Evolutionary conservation across 768 basidiomycete species (phyloP).

Genomic region (Tylopilus rubrobrunneus): DNA sequence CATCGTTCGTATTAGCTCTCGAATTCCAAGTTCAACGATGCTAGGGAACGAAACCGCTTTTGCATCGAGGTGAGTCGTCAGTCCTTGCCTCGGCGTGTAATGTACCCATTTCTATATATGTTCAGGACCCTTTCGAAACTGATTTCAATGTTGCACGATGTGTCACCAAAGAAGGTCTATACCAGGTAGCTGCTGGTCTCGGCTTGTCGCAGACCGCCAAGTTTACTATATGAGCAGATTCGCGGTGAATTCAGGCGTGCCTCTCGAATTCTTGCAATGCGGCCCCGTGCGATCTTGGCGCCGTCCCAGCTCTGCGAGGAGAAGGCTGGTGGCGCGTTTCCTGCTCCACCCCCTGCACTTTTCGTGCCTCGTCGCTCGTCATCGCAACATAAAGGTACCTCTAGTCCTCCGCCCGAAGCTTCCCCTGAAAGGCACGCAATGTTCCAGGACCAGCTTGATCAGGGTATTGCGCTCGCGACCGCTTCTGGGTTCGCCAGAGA

Average conservation of each 20-base stretch:
- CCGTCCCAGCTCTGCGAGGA: constrained; percentile 92
- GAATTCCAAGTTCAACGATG: constrained; percentile 55
- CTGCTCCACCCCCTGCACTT: constrained; percentile 37
- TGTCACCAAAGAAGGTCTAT: constrained; percentile 94
- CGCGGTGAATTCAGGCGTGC: constrained; percentile 99
- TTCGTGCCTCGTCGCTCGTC: constrained; percentile 45
- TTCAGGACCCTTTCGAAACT: constrained; percentile 93
- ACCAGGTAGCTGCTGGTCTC: constrained; percentile 54
- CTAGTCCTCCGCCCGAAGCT: constrained; percentile 74
- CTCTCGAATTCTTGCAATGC: constrained; percentile 72
- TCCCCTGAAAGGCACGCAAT: constrained; percentile 59
- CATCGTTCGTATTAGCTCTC: constrained; percentile 38
- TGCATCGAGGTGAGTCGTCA: constrained; percentile 78
- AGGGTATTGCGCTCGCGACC: constrained; percentile 66
- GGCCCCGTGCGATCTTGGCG: constrained; percentile 76
- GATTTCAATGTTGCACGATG: constrained; percentile 96
- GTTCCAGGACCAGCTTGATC: constrained; percentile 66
- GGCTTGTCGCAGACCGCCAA: not conserved
- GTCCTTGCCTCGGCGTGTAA: not conserved
- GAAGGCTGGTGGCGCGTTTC: constrained; percentile 50
- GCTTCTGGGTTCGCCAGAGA: constrained; percentile 59
- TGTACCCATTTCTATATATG: constrained; percentile 1
- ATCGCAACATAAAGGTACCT: constrained; percentile 64
- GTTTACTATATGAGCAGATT: constrained; percentile 55
- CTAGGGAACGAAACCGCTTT: constrained; percentile 87